These are phyloP conservation scores for Tuber magnatum DNA, from an alignment of 495 filamentous ascomycete species.

Conservation along the genomic window DNA sequence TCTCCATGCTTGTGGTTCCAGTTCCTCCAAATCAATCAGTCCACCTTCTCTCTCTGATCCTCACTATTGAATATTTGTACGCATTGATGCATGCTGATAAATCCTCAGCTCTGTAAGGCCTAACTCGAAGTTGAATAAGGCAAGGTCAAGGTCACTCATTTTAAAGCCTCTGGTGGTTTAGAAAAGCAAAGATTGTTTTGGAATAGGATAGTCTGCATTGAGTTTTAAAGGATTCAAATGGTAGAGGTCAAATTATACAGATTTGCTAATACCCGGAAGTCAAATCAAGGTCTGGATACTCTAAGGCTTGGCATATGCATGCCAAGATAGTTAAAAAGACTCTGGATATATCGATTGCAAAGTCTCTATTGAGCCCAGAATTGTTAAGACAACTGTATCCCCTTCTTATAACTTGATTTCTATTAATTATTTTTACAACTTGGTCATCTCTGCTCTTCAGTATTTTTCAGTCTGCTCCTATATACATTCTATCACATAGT, in stretches of 20 bases:
- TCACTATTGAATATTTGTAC: background rate
- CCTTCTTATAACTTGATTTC: too few species aligned
- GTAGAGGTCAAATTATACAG: background rate
- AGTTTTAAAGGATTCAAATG: background rate
- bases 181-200: background rate
- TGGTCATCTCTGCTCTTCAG: too few species aligned
- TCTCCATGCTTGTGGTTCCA: background rate
- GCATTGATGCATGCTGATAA: background rate
- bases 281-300: background rate
- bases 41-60: background rate
- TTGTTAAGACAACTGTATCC: too few species aligned
- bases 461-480: too few species aligned
- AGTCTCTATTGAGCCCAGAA: too few species aligned
- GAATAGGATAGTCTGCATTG: background rate
- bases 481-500: too few species aligned
- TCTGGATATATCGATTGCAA: background rate
- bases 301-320: background rate
- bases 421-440: too few species aligned
- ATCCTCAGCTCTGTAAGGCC: background rate
- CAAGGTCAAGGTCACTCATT: too few species aligned
- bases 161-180: accelerated
- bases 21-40: background rate
- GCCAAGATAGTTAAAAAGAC: background rate
- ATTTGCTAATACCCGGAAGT: background rate
- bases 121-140: background rate